A percentile compares a stretch with the other conserved stretches of the same genome.
phyloP scores from a whole-genome alignment of 805 yeast species.

The Yamadazyma olivae region DNA sequence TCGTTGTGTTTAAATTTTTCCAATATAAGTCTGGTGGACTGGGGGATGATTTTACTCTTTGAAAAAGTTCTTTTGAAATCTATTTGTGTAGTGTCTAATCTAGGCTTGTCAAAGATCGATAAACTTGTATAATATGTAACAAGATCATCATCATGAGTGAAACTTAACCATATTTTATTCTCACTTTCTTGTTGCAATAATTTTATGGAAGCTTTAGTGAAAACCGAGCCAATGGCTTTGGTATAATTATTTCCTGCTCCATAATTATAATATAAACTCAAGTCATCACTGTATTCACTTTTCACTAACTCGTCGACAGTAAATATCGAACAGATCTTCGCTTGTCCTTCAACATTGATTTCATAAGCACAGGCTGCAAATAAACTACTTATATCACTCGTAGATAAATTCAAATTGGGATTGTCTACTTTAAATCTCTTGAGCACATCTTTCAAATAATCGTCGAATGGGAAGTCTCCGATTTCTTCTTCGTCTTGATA shows the following conservation, averaged over 20 bases:
- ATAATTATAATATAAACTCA: slow-evolving; percentile 54
- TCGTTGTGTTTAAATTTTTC: slow-evolving; percentile 32
- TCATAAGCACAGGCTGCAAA: slow-evolving; percentile 74
- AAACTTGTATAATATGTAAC: slow-evolving; percentile 61
- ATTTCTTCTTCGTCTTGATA: background rate
- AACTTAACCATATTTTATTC: slow-evolving; percentile 61
- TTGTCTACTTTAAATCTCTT: slow-evolving; percentile 33
- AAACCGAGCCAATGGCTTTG: slow-evolving; percentile 56
- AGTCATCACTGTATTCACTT: slow-evolving; percentile 60
- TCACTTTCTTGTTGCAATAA: slow-evolving; percentile 42
- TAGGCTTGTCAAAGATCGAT: slow-evolving; percentile 41
- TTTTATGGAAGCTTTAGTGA: slow-evolving; percentile 44
- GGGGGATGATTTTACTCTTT: slow-evolving; percentile 35
- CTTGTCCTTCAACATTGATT: slow-evolving; percentile 63
- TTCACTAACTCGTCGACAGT: slow-evolving; percentile 67
- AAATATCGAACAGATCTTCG: slow-evolving; percentile 64
- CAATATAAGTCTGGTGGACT: slow-evolving; percentile 35
- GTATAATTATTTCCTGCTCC: slow-evolving; percentile 63
- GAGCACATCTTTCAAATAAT: slow-evolving; percentile 47
- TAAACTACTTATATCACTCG: slow-evolving; percentile 48
- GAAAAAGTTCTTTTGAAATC: slow-evolving; percentile 2
- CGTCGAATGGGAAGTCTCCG: slow-evolving; percentile 6
- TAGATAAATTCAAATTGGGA: slow-evolving; percentile 45
- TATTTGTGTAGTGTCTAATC: slow-evolving; percentile 1
- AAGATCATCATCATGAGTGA: slow-evolving; percentile 73